phyloP scores from a whole-genome alignment of 2,329 filamentous ascomycete species.

The Didymella sp. region DNA sequence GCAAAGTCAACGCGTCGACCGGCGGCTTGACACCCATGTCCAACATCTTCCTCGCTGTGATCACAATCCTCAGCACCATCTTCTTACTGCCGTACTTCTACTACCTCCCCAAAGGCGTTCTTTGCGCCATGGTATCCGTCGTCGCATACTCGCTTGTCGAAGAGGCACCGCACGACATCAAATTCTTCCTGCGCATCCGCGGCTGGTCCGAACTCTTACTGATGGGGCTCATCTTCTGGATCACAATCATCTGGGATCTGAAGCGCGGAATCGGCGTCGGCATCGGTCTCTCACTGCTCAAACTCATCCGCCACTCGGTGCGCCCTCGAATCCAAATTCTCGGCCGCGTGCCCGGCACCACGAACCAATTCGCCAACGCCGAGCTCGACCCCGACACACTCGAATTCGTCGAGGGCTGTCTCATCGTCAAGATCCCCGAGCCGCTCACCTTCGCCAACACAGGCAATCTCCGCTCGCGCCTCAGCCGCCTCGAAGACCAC shows the following conservation, averaged over 20 bases:
- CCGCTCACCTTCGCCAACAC: conserved; percentile 97
- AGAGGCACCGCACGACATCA: conserved; percentile 90
- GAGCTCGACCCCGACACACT: conserved; percentile 74
- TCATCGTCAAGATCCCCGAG: conserved; percentile 98
- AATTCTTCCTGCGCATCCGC: conserved; percentile 84
- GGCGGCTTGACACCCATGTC: conserved; percentile 94
- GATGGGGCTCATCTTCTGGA: conserved; percentile 88
- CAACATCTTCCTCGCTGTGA: conserved; percentile 82
- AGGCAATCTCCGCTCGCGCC: conserved; percentile 82
- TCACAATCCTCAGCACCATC: conserved; percentile 80
- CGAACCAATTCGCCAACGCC: conserved; percentile 82
- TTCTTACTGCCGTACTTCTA: conserved; percentile 92
- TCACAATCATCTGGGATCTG: conserved; percentile 94
- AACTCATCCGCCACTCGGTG: conserved; percentile 88
- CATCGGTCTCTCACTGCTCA: conserved; percentile 86
- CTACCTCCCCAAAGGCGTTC: conserved; percentile 94
- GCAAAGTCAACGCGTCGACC: conserved; percentile 92
- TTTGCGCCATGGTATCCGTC: conserved; percentile 92
- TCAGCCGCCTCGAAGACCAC: conserved; percentile 85
- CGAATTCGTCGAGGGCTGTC: conserved; percentile 88
- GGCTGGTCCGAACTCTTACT: conserved; percentile 86
- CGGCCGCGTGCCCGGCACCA: conserved; percentile 82
- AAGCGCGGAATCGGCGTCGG: conserved; percentile 93
- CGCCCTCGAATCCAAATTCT: conserved; percentile 95
- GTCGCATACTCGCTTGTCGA: conserved; percentile 95